Conservation (phyloP, 306 rosid species). For the Cucurbita maxima region DNA sequence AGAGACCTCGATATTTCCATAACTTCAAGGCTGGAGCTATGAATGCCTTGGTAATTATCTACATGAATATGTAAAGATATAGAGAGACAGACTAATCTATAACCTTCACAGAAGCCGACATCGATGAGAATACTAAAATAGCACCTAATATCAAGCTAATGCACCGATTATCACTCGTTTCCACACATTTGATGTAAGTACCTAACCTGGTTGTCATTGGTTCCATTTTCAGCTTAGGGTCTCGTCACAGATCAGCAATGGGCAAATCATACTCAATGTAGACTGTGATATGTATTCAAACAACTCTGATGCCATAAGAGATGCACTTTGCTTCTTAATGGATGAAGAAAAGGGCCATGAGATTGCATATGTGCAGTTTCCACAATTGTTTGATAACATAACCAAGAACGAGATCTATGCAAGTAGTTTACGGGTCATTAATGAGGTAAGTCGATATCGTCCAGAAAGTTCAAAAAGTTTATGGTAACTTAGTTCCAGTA, state of each 20-base stretch:
- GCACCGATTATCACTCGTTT: neutral
- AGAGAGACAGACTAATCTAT: neutral
- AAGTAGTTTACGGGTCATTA: neutral
- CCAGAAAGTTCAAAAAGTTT: neutral
- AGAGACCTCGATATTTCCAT: conserved; percentile 54
- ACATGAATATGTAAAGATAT: neutral
- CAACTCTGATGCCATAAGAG: conserved; percentile 45
- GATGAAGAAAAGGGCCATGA: conserved; percentile 60
- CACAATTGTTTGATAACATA: conserved; percentile 37
- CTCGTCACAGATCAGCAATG: conserved; percentile 72
- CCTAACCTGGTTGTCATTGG: neutral
- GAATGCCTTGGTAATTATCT: conserved; percentile 58
- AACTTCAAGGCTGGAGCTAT: conserved; percentile 87
- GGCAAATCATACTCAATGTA: conserved; percentile 49
- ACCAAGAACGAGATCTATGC: conserved; percentile 55
- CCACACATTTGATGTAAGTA: neutral
- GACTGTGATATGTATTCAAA: conserved; percentile 87
- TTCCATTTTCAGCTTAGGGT: conserved; percentile 47
- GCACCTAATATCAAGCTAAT: neutral
- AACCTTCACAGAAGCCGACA: neutral
- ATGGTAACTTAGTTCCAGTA: neutral
- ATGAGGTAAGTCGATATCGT: conserved; percentile 21
- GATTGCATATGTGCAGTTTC: conserved; percentile 60
- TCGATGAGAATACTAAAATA: neutral
- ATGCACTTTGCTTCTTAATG: conserved; percentile 70